Evolutionary conservation across 768 basidiomycete genomes (phyloP), one percentile per base, ranked within the genome.

Genomic region (Mrakia gelida): DNA sequence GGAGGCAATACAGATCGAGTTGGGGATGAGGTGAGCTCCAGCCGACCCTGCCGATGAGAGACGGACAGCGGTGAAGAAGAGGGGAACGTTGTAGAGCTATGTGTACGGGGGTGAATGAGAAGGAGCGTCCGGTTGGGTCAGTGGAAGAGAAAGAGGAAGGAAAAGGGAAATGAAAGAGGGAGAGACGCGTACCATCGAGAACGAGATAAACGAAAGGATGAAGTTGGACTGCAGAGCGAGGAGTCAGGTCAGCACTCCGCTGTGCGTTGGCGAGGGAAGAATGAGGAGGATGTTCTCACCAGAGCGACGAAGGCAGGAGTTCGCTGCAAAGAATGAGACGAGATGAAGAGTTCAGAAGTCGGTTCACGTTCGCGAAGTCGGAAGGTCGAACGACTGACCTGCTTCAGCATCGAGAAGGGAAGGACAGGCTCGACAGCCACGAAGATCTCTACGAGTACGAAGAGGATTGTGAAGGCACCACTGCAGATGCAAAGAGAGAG

Each of bases 351-450:
- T 21, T 16, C 41, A n/a, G 34, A 18, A 15, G 45, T 26, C 67
- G 2, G 34, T 2, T 18, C 18, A 38, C 38, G 18, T 9, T 34
- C 88, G 80, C 92, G 87, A 90, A 95, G 87, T 83, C 93, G 94
- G 71, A 89, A 88, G 71, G 95, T 76, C 7, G 92, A 92, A 41
- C 16, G 92, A 91, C 28, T 94, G 84, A 7, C 93, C 93, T 32
- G 89, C 45, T 87, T 88, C 49, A 95, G 88, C 76, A 95, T 85
- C 73, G 89, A 88, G 80, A 97, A 85, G 70, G 96, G 96, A 90
- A 99, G 91, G 73, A 98, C 91, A 23, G 97, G 97, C 83, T 91
- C 92, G 5, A 88, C 87, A 4, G 92, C 90, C 86, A 89, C 90
- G 80, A 88, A 87, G 76, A 90, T 89, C 85, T 99, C 96, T 34